Conservation (phyloP, 768 basidiomycete species). For the Sporobolomyces roseus region DNA sequence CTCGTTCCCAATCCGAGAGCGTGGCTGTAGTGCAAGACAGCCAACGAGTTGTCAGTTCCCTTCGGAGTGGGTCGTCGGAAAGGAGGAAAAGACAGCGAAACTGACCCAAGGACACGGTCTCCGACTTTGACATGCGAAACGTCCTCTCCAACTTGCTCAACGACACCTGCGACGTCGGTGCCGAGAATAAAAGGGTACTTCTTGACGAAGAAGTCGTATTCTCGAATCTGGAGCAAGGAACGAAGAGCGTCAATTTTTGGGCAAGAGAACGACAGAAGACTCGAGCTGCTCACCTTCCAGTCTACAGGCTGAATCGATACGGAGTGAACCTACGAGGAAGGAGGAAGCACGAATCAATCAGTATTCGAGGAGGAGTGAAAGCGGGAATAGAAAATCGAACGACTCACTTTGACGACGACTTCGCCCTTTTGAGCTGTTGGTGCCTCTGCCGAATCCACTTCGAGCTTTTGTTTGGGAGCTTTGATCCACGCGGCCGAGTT, state of each 20-base stretch:
- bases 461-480: slow-evolving; percentile 18
- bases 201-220: slow-evolving; percentile 50
- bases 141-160: slow-evolving; percentile 57
- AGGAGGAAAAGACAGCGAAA: background rate
- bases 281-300: slow-evolving; percentile 50
- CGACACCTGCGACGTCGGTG: slow-evolving; percentile 53
- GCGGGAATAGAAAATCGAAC: too few relatives aligned
- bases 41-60: background rate
- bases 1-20: background rate
- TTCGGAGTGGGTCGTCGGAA: background rate
- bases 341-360: slow-evolving; percentile 39
- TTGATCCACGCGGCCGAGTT: slow-evolving; percentile 22
- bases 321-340: slow-evolving; percentile 44
- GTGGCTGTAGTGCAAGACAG: slow-evolving; percentile 9
- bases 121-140: slow-evolving; percentile 57
- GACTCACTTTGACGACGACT: slow-evolving; percentile 31
- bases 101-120: slow-evolving; percentile 52
- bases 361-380: too few relatives aligned
- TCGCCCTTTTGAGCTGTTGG: slow-evolving; percentile 5
- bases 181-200: slow-evolving; percentile 32
- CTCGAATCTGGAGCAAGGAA: slow-evolving; percentile 48
- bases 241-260: slow-evolving; percentile 1
- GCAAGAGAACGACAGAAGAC: background rate
- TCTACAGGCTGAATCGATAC: slow-evolving; percentile 59
- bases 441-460: slow-evolving; percentile 14